phyloP scores from a whole-genome alignment of 2,329 filamentous ascomycete species.

The Paraconiothyrium sp. region DNA sequence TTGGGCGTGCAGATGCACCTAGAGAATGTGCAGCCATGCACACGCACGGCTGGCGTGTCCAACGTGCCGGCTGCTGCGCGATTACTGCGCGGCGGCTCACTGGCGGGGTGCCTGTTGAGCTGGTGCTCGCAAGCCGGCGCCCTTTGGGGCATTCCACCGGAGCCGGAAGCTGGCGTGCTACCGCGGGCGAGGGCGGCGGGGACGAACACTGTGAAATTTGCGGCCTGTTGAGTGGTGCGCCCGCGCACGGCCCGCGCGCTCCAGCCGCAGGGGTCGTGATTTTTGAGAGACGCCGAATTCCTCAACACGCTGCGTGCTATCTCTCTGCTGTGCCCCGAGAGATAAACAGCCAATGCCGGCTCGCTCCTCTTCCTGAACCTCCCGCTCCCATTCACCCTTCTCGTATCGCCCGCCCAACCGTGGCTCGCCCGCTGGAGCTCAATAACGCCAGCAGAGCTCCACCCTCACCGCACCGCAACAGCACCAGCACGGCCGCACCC shows the following conservation, averaged over 20 bases:
- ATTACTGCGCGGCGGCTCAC: slow-evolving; percentile 1
- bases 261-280: slow-evolving; percentile 38
- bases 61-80: slow-evolving; percentile 3
- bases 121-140: slow-evolving; percentile 4
- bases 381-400: slow-evolving; percentile 19
- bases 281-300: slow-evolving; percentile 43
- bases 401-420: slow-evolving; percentile 21
- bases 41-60: neutral
- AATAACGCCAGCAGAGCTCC: slow-evolving; percentile 1
- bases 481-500: slow-evolving; percentile 9
- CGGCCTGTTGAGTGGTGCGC: slow-evolving; percentile 14
- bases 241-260: slow-evolving; percentile 32
- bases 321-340: slow-evolving; percentile 32
- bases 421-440: slow-evolving; percentile 10
- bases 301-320: slow-evolving; percentile 40
- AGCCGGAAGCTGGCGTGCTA: slow-evolving; percentile 5
- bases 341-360: slow-evolving; percentile 48
- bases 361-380: slow-evolving; percentile 23
- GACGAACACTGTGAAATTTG: slow-evolving; percentile 5
- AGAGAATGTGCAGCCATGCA: slow-evolving; percentile 9
- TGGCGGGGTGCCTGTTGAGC: neutral
- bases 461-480: slow-evolving; percentile 13
- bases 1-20: slow-evolving; percentile 15
- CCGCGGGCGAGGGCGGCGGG: slow-evolving; percentile 1
- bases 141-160: slow-evolving; percentile 1